Percentiles rank a stretch among this genome's conserved stretches.
phyloP scores from a whole-genome alignment of 1,284 basidiomycete species.

The Boletus mariae region DNA sequence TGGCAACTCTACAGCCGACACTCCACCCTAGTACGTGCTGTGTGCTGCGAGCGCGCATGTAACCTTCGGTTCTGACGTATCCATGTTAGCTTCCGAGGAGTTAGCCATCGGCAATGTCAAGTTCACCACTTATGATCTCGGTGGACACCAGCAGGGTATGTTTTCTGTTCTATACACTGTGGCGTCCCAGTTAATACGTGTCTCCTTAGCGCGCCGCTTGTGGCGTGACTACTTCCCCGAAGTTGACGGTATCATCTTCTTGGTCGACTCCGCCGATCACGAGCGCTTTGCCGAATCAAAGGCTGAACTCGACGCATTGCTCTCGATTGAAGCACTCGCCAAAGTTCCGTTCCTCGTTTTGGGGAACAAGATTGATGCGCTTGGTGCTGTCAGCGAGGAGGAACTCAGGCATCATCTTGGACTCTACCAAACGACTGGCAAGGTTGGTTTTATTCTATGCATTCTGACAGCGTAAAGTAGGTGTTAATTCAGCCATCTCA shows the following conservation, averaged over 20 bases:
- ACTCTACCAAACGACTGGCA: slow-evolving; percentile 98
- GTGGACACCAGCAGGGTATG: slow-evolving; percentile 94
- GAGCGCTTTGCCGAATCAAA: slow-evolving; percentile 97
- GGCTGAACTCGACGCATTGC: slow-evolving; percentile 93
- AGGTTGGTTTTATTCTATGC: slow-evolving; percentile 51
- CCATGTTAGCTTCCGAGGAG: slow-evolving; percentile 88
- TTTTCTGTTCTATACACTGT: slow-evolving; percentile 4
- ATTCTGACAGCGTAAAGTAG: not conserved
- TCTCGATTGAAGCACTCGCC: slow-evolving; percentile 90
- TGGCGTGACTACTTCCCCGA: slow-evolving; percentile 99
- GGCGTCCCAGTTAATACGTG: slow-evolving; percentile 6
- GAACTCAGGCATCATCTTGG: slow-evolving; percentile 95
- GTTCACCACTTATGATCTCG: slow-evolving; percentile 98
- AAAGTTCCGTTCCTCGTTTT: slow-evolving; percentile 99
- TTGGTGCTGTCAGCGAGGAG: slow-evolving; percentile 96
- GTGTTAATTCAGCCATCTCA: slow-evolving; percentile 31
- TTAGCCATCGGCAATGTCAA: slow-evolving; percentile 98
- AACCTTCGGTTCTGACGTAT: slow-evolving; percentile 1
- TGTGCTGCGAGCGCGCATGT: not conserved
- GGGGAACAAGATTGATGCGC: slow-evolving; percentile 99
- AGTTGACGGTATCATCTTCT: slow-evolving; percentile 98
- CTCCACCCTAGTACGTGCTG: slow-evolving; percentile 86
- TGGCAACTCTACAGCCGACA: slow-evolving; percentile 97
- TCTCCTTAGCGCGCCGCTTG: slow-evolving; percentile 82
- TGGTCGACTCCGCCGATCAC: slow-evolving; percentile 95